Base-by-base conservation (phyloP, 169 alveolate genomes). In the Cryptosporidium ubiquitum region DNA sequence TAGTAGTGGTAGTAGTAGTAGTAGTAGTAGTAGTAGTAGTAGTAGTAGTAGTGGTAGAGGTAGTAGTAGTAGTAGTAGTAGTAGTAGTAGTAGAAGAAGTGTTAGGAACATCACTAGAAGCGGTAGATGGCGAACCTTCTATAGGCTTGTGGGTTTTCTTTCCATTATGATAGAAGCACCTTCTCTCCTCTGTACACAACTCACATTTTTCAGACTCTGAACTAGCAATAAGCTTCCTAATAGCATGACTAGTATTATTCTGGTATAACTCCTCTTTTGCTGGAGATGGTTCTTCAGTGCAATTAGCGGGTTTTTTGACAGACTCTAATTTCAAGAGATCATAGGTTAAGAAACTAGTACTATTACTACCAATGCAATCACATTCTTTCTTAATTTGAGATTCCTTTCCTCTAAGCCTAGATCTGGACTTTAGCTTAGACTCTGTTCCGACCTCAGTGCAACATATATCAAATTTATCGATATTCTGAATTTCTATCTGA, bases 401-500 rank as follows among this genome's bases (percentile, higher is more conserved):
- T 26, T 64, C 26, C 44, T 64, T 64, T 0, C 70, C 70, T 35
- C 70, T 64, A 18, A 64, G 31, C 23, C 18, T 64, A 6, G 49
- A 31, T 23, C 18, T 55, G 33, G 33, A 16, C 37, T 55, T n/a
- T 55, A 0, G 6, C 12, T 14, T 31, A 26, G 69, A 14, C n/a
- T 55, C 85, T 2, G 40, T 26, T 51, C 18, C 70, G 29, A 64
- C n/a, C 12, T 4, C 2, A n/a, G 68, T 57, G 42, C 85, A 73
- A 31, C 52, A 73, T 23, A 73, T 16, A 31, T 26, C 44, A 14
- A 57, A 29, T 40, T 42, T 26, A 10, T 52, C 37, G 18, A 73
- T 55, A 23, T 52, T 52, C n/a, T 29, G 16, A 23, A 73, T n/a
- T 12, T 12, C 33, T 5, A 47, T n/a, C n/a, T 35, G 12, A 31